Evolutionary conservation across 2,329 filamentous ascomycete species (phyloP), one percentile per base, ranked within the genome.

Genomic region (Aspergillus transmontanensis): DNA sequence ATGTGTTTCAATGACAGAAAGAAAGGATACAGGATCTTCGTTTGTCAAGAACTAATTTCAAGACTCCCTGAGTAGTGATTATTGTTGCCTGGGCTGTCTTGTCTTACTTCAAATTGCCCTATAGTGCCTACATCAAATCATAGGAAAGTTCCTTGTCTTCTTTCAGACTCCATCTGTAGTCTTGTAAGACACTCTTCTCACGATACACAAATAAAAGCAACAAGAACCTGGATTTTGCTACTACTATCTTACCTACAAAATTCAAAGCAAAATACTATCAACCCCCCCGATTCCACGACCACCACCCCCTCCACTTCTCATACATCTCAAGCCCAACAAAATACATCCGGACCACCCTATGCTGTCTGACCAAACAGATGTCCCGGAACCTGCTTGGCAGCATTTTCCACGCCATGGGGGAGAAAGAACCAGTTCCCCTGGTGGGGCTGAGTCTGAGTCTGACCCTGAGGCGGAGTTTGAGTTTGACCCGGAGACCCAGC

Each of bases 361-460:
- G 14, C 46, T 30, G 46, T 50, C 46, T 50, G 46, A 4, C 46
- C 46, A 30, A 50, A 50, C n/a, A 32, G 46, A 50, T 50, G 26
- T 50, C 46, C 46, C 26, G 46, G 46, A 50, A 50, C 46, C 46
- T 50, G 46, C 26, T 50, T 50, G 26, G 46, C 46, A 50, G 46
- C 46, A 30, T 50, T 50, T 50, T 50, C 46, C 46, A 50, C 3
- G 10, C 46, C 46, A 3, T 50, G 46, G 12, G 46, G 46, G 46
- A 50, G 46, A 50, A 50, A 50, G 16, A 50, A 50, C 46, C 46
- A 50, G 46, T 50, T 50, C 26, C 46, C 46, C 23, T 32, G 46
- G 16, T 50, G 46, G 2, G 43, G 21, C 6, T 16, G 36, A 39
- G 21, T 7, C 6, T 16, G 36, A 39, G 21, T 7, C 45, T 46